Percentiles rank a stretch among this genome's conserved stretches.
phyloP scores from a whole-genome alignment of 768 basidiomycete genomes.

The Mycena vitilis region DNA sequence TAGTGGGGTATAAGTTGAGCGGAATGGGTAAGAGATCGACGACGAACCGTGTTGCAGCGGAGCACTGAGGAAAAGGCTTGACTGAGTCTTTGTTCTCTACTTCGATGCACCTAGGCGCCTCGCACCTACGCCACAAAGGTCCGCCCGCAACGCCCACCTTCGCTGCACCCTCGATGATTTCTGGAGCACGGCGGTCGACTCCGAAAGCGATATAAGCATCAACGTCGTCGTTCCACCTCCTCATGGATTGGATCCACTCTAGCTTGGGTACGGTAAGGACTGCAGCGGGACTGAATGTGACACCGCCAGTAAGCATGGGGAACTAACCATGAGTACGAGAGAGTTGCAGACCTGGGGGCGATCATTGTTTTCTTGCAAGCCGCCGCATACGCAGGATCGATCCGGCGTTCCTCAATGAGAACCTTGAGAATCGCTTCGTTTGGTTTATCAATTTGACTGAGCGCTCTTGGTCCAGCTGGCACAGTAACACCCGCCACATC shows the following conservation, averaged over 20 bases:
- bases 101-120: background rate
- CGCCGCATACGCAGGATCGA: conserved; percentile 11
- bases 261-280: background rate
- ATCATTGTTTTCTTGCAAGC: conserved; percentile 8
- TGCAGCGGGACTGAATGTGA: too few relatives aligned
- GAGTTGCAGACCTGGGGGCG: background rate
- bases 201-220: conserved; percentile 11
- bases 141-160: background rate
- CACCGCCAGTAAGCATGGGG: too few relatives aligned
- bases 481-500: background rate
- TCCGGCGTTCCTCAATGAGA: background rate
- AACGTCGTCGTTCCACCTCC: conserved; percentile 3
- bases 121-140: conserved; percentile 3
- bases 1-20: background rate
- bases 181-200: conserved; percentile 3
- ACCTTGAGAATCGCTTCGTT: background rate
- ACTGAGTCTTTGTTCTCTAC: background rate
- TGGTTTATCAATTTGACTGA: too few relatives aligned
- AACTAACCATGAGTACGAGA: too few relatives aligned
- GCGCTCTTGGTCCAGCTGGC: too few relatives aligned
- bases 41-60: conserved; percentile 15
- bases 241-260: background rate
- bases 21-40: too few relatives aligned
- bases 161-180: conserved; percentile 6
- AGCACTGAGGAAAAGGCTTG: conserved; percentile 1